These are phyloP conservation scores for Wickerhamomyces alni DNA, from an alignment of 805 yeast genomes.

Conservation along the genomic window DNA sequence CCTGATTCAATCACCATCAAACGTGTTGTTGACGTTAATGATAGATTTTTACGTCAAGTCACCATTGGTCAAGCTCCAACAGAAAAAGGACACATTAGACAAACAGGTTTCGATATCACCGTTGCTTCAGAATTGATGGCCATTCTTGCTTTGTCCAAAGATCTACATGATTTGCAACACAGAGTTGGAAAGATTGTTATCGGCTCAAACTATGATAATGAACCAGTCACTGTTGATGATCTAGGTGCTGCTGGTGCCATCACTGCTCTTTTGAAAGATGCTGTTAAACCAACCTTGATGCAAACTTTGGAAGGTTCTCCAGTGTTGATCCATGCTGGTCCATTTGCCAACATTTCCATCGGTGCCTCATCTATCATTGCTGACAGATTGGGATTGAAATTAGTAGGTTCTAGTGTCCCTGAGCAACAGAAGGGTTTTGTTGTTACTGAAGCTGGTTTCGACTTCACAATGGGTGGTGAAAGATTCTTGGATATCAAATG, in stretches of 20 bases:
- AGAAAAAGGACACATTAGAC: constrained; percentile 66
- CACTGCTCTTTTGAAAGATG: constrained; percentile 75
- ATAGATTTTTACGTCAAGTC: constrained; percentile 70
- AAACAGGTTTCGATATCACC: constrained; percentile 77
- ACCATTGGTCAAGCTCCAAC: constrained; percentile 80
- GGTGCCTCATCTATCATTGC: constrained; percentile 84
- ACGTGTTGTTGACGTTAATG: constrained; percentile 82
- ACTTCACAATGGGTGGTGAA: constrained; percentile 91
- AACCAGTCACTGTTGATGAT: constrained; percentile 77
- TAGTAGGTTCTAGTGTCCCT: constrained; percentile 57
- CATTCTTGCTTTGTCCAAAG: constrained; percentile 66
- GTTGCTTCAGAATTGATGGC: constrained; percentile 89
- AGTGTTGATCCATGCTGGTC: constrained; percentile 84
- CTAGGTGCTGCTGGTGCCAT: constrained; percentile 84
- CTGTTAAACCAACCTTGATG: constrained; percentile 81
- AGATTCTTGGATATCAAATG: constrained; percentile 79
- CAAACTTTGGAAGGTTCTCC: constrained; percentile 88
- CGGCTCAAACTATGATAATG: constrained; percentile 63
- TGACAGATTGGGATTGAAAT: constrained; percentile 73
- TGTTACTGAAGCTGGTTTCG: constrained; percentile 85
- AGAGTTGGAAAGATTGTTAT: constrained; percentile 74
- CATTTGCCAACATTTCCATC: constrained; percentile 81
- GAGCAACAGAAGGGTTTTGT: constrained; percentile 63
- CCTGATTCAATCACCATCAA: constrained; percentile 78
- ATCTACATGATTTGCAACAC: constrained; percentile 64